Base-by-base conservation (phyloP, 345 rosid genomes). In the Bruguiera parviflora region DNA sequence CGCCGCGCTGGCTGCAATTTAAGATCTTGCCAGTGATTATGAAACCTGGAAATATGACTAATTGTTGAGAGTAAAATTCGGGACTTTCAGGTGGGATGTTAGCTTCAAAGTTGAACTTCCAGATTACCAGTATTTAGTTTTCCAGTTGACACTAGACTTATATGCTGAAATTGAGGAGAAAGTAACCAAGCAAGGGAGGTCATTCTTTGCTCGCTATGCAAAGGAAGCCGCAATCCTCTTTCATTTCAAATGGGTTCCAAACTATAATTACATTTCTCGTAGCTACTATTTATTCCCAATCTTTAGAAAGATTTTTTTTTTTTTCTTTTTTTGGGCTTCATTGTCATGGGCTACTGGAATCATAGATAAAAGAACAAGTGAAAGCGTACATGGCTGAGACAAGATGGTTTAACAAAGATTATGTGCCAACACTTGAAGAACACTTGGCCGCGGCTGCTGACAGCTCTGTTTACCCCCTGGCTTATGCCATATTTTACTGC, bases 401-500 rank as follows among this genome's bases (percentile, higher is more conserved):
- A 46, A 65, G 32, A 59, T 59, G 70, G 65, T 32, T 35, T 3
- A 61, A 47, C 25, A 22, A 65, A 29, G 52, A 24, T 21, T 5
- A 65, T 49, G 60, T 72, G 27, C 70, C 70, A 51, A 72, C 29
- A 16, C 11, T 31, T 7, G 70, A 65, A 25, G 75, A 65, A 47
- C 32, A 71, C 52, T 63, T 49, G 51, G 13, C 9, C 8, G 29
- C 19, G 9, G 37, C 19, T 29, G 13, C 15, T 4, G 53, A 39
- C 6, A 56, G 63, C 37, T 19, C 47, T 56, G 5, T 28, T 39
- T 64, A 57, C 29, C 43, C 39, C 19, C 7, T 64, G 25, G 18
- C 58, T 10, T 39, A 35, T 10, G 24, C 5, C 9, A 2, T 21
- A 28, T 39, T 29, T 13, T 53, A 28, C 7, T 39, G 64, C 8